Base-by-base conservation (phyloP, 2,329 filamentous ascomycete genomes). In the Cadophora sp. region DNA sequence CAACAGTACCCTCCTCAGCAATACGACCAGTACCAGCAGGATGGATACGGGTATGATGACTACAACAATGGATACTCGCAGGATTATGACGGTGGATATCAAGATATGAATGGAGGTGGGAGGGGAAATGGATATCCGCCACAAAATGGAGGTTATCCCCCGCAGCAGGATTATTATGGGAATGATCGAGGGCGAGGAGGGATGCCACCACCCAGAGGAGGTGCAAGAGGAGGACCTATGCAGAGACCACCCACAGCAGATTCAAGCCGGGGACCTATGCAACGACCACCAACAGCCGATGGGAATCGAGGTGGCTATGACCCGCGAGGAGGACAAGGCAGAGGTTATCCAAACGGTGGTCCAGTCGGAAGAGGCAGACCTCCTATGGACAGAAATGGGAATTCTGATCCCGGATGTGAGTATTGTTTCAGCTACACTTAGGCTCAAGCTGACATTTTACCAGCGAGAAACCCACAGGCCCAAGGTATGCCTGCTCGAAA, bases 1-100 rank as follows among this genome's bases (percentile, higher is more conserved):
- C 73, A 76, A 76, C 89, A 91, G 75, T 96, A 84, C 62, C 84
- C 81, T 60, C 84, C 85, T 73, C 92, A 92, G 70, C 94, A 97
- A 74, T 75, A 77, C 61, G 74, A 77, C 50, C 73, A 75, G 50
- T 76, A 77, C 60, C 26, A 68, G 11, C 76, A 77, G 27, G 76
- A 75, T 31, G 73, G 70, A 1, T 77, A 77, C 66, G 74, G 73
- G 2, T 74, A 77, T 60, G 73, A 77, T 46, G 69, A 75, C 50
- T 72, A 73, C 63, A 70, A 74, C 40, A 70, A 72, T 64, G 72
- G 67, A 8, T 73, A 76, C 66, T 70, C 62, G 31, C 72, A 75
- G 59, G 69, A 75, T n/a, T 73, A 75, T 56, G 67, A 77, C 69
- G 64, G 64, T 27, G 72, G 71, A 24, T 75, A 75, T 69, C 71